These are phyloP conservation scores for Piloderma croceum DNA, from an alignment of 768 basidiomycete species.

Conservation along the genomic window DNA sequence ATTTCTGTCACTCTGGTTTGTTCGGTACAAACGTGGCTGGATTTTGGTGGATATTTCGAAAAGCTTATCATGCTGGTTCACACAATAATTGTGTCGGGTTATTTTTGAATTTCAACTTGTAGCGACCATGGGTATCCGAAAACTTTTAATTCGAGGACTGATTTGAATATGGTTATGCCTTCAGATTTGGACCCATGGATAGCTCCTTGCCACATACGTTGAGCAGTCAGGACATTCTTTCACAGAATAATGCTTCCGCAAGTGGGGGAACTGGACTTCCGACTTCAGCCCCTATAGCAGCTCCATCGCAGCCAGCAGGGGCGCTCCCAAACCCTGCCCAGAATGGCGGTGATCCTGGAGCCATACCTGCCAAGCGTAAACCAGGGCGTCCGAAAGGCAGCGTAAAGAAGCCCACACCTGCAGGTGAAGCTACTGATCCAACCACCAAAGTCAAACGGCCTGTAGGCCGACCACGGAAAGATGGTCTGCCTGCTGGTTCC, in stretches of 20 bases:
- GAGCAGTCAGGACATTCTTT: background rate
- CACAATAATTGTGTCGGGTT: no score
- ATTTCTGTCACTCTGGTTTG: no score
- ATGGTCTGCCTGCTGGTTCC: slow-evolving; percentile 75
- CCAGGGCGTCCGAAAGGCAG: slow-evolving; percentile 79
- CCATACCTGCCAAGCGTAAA: slow-evolving; percentile 53
- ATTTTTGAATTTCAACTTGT: no score
- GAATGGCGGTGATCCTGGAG: slow-evolving; percentile 3
- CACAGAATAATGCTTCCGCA: slow-evolving; percentile 10
- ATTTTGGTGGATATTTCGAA: no score
- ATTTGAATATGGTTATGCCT: background rate
- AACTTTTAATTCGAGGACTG: no score
- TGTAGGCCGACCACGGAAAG: slow-evolving; percentile 76
- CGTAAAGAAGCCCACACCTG: slow-evolving; percentile 59
- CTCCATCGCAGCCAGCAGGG: background rate
- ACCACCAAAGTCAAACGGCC: slow-evolving; percentile 66
- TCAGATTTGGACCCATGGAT: background rate
- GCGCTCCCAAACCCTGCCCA: background rate
- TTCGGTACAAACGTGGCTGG: no score
- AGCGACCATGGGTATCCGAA: no score
- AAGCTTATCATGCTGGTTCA: no score
- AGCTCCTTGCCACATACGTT: background rate
- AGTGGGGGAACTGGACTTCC: slow-evolving; percentile 12
- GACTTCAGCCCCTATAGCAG: background rate
- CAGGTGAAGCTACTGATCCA: slow-evolving; percentile 29